Evolutionary conservation across 163 green algal species (phyloP).

Genomic region (Chlamydomonas reinhardtii): DNA sequence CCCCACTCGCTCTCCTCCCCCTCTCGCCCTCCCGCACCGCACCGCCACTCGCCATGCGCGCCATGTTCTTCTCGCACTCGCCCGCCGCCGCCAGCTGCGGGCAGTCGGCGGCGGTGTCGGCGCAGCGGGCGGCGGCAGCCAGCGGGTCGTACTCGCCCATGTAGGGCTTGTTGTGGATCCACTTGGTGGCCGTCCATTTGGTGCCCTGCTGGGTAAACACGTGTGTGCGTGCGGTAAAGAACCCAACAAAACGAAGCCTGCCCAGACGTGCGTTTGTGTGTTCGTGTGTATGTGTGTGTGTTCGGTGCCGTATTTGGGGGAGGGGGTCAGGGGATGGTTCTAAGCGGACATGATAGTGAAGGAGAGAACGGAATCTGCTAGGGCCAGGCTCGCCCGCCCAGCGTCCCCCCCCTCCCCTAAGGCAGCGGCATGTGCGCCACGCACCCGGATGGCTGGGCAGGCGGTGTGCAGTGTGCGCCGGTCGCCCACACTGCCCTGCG

Average conservation of each 20-base stretch:
- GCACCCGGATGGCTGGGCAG: background rate
- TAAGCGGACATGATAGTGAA: no score
- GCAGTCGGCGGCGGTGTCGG: conserved; percentile 21
- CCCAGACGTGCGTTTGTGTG: no score
- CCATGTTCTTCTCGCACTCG: conserved; percentile 21
- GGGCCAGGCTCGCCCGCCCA: no score
- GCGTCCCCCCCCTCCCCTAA: no score
- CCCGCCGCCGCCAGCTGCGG: background rate
- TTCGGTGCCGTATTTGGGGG: no score
- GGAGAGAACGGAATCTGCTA: no score
- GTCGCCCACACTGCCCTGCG: background rate
- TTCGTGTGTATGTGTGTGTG: no score
- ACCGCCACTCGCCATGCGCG: background rate
- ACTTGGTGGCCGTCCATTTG: conserved; percentile 74
- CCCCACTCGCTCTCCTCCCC: background rate
- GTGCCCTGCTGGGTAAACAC: conserved; percentile 46
- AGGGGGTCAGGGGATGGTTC: no score
- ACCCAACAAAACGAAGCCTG: no score
- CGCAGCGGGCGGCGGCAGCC: conserved; percentile 17
- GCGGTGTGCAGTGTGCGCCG: background rate
- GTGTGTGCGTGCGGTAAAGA: no score
- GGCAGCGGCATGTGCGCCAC: background rate
- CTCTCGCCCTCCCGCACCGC: background rate
- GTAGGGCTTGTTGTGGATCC: conserved; percentile 67
- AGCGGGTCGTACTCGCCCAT: conserved; percentile 48